Base-by-base conservation (phyloP, 768 basidiomycete species). In the Lactarius trivialis region DNA sequence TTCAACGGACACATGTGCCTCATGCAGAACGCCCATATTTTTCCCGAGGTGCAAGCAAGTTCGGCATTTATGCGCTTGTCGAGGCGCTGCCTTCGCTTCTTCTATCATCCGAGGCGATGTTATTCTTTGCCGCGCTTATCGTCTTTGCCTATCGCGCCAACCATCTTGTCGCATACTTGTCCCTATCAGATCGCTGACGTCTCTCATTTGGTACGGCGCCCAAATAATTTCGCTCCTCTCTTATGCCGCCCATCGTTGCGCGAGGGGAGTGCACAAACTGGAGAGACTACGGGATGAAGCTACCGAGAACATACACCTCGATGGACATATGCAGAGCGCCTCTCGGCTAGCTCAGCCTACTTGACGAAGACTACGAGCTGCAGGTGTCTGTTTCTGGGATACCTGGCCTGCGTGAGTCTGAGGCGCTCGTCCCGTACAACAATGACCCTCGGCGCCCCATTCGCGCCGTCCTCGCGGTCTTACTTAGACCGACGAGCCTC, bases 41-140 rank as follows among this genome's bases (percentile, higher is more conserved):
- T 11, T 78, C 74, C 60, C 70, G 73, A 32, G 77, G 77, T 26
- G 65, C 80, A 30, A 70, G 73, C 19, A 69, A 65, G 45, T 82
- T 78, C 61, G 68, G 69, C 7, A 73, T 81, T 69, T 67, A 72
- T 9, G 68, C 72, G 2, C 67, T 81, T 6, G 76, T 80, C 6
- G 74, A 76, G 37, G 62, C 71, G 19, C 77, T 82, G 28, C 50
- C 50, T 4, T 28, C 11, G 19, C 26, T 59, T 36, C 19, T 59
- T 12, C 58, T 52, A 28, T 4, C 9, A 11, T 50, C 49, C n/a
- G n/a, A n/a, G 0, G 19, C 52, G 15, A 0, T 51, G 6, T 32
- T 59, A 11, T 59, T 59, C 24, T 59, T 50, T 21, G 17, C 43
- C 1, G 58, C 50, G 3, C 58, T 59, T 7, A 11, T 59, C 50